These are phyloP conservation scores for Sisymbrium altissimum DNA, from an alignment of 345 rosid species.

Conservation along the genomic window DNA sequence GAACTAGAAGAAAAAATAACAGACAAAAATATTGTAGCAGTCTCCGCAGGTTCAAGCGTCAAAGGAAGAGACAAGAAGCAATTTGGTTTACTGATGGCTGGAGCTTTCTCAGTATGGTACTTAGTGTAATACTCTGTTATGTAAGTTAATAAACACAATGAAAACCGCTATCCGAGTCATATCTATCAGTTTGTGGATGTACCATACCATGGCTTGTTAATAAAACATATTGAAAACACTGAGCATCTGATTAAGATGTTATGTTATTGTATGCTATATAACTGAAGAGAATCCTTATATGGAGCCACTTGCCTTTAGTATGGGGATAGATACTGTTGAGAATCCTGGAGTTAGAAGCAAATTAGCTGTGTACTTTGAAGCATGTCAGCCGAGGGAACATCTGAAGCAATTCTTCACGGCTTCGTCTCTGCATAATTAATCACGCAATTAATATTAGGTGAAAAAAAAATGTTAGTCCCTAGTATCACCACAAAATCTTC, in stretches of 20 bases:
- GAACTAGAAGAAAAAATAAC: neutral
- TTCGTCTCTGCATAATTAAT: conserved; percentile 49
- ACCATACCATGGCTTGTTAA: conserved; percentile 26
- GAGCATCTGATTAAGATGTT: neutral
- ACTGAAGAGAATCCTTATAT: neutral
- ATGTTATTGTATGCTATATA: neutral
- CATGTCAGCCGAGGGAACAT: conserved; percentile 70
- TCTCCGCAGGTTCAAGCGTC: conserved; percentile 29
- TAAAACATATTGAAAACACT: neutral
- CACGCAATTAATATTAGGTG: neutral
- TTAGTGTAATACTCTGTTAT: conserved; percentile 6
- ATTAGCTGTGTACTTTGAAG: conserved; percentile 92
- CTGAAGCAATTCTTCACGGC: conserved; percentile 64
- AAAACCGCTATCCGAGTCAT: neutral
- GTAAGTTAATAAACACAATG: neutral
- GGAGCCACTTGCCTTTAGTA: conserved; percentile 22
- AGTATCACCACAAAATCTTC: neutral
- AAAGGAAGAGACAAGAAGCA: neutral
- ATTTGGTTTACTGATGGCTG: conserved; percentile 23
- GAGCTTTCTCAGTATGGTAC: conserved; percentile 22
- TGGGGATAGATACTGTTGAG: conserved; percentile 5
- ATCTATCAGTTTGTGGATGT: conserved; percentile 19
- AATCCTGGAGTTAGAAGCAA: neutral
- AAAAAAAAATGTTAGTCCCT: neutral
- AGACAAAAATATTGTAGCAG: conserved; percentile 6